A percentile compares a stretch with the other conserved stretches of the same genome.
These are phyloP conservation scores for Clarireedia homoeocarpa DNA, from an alignment of 2,329 filamentous ascomycete genomes.

Conservation along the genomic window DNA sequence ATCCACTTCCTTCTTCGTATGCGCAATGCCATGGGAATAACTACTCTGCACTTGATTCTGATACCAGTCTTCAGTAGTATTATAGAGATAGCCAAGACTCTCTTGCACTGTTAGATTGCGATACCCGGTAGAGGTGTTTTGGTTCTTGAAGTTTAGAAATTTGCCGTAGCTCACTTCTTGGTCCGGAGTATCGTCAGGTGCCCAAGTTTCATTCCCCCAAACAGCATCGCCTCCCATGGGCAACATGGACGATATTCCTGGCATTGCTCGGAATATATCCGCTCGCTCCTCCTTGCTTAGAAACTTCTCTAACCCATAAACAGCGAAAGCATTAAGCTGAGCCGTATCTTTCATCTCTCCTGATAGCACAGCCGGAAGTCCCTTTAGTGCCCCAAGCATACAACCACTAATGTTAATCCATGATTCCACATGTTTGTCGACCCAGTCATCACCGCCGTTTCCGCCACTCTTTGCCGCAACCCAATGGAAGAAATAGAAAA, in stretches of 20 bases:
- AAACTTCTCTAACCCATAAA: slow-evolving; percentile 95
- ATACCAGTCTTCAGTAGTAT: slow-evolving; percentile 82
- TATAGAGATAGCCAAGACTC: slow-evolving; percentile 70
- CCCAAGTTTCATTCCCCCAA: slow-evolving; percentile 86
- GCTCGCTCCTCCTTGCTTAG: slow-evolving; percentile 82
- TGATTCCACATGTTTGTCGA: slow-evolving; percentile 79
- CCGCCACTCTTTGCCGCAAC: slow-evolving; percentile 75
- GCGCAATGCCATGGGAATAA: slow-evolving; percentile 86
- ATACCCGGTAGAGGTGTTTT: slow-evolving; percentile 55
- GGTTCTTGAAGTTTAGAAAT: slow-evolving; percentile 73
- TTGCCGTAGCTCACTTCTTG: slow-evolving; percentile 71
- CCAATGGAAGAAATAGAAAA: slow-evolving; percentile 73
- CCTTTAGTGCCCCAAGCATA: slow-evolving; percentile 93
- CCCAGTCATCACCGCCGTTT: slow-evolving; percentile 77
- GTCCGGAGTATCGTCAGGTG: slow-evolving; percentile 74
- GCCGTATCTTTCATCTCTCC: slow-evolving; percentile 99
- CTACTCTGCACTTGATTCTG: slow-evolving; percentile 59
- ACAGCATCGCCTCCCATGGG: slow-evolving; percentile 88
- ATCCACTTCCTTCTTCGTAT: slow-evolving; percentile 71
- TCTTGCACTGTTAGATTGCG: slow-evolving; percentile 74
- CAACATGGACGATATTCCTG: slow-evolving; percentile 92
- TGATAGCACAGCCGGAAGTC: slow-evolving; percentile 79
- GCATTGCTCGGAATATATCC: slow-evolving; percentile 94
- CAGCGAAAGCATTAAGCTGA: slow-evolving; percentile 90
- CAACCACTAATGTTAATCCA: slow-evolving; percentile 99